Base-by-base conservation (phyloP, 257 asterid species). In the Solanum phureja region DNA sequence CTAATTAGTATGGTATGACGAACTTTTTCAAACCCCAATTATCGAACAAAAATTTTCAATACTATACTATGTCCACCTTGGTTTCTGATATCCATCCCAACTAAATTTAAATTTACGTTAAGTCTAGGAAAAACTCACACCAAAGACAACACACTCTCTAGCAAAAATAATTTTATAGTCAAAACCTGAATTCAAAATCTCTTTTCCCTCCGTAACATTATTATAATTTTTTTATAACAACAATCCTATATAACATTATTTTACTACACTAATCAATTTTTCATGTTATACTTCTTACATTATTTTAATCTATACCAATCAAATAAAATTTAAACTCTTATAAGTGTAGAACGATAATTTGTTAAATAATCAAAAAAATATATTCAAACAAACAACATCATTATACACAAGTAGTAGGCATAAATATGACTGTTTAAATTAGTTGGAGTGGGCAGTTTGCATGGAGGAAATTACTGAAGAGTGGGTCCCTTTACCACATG, bases 391-490 rank as follows among this genome's bases (percentile, higher is more conserved):
- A 73, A 73, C 64, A 1, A 56, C n/a, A 19, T 56, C n/a, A 56
- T 56, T 56, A 56, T 18, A 56, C 9, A 19, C 11, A 7, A 19
- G 4, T 19, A 2, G 7, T 31, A 33, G 34, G 60, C n/a, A 40
- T 40, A 27, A 44, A 27, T 46, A 81, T 81, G 6, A 79, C 6
- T 58, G 88, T 90, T 87, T 75, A 31, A 29, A 97, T 92, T 93
- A 91, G 98, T 91, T 93, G 86, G 88, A 85, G 29, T 87, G 94
- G 88, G 91, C 93, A 68, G 88, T 91, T 92, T 90, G 98, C 94
- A 88, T 94, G 98, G 94, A 90, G 90, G 56, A 66, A 91, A 84
- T 91, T 88, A 89, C 92, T 79, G 82, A 68, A 60, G 31, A 74
- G 82, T 87, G 94, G 93, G 93, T 69, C 92, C 95, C 95, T 60